Percentiles rank a stretch among this genome's conserved stretches.
These are phyloP conservation scores for Saccharomyces mikatae DNA, from an alignment of 805 yeast genomes.

Conservation along the genomic window DNA sequence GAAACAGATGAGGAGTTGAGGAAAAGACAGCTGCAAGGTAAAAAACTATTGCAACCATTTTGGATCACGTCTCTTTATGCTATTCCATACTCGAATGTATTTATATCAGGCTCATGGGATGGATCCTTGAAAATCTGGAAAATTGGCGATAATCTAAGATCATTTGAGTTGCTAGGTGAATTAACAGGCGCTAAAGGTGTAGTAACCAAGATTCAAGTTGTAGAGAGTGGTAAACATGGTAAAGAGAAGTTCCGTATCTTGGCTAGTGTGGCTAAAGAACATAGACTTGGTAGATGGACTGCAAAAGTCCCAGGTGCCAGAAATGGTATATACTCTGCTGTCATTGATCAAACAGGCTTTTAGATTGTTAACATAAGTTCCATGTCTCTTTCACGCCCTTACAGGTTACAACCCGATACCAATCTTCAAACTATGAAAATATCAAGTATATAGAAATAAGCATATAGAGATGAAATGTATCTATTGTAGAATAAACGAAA, in stretches of 20 bases:
- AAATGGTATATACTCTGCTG: slow-evolving; percentile 59
- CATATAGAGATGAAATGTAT: neutral
- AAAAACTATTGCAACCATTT: slow-evolving; percentile 52
- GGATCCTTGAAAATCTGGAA: slow-evolving; percentile 78
- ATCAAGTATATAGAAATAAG: neutral
- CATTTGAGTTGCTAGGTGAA: slow-evolving; percentile 49
- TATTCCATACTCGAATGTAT: slow-evolving; percentile 75
- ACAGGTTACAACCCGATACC: neutral
- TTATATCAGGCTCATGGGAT: slow-evolving; percentile 82
- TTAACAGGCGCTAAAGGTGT: slow-evolving; percentile 59
- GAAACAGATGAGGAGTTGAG: slow-evolving; percentile 34
- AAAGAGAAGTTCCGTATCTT: slow-evolving; percentile 46
- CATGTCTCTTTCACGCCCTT: neutral
- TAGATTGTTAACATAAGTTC: slow-evolving; percentile 4
- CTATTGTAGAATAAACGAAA: neutral
- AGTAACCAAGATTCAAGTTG: slow-evolving; percentile 53
- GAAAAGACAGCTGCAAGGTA: slow-evolving; percentile 49
- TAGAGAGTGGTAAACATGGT: slow-evolving; percentile 45
- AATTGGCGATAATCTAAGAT: slow-evolving; percentile 54
- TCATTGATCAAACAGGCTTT: slow-evolving; percentile 34
- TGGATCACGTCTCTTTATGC: slow-evolving; percentile 80
- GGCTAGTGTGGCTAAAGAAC: slow-evolving; percentile 76
- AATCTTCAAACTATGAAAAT: neutral
- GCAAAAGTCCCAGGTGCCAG: slow-evolving; percentile 55
- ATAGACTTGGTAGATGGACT: slow-evolving; percentile 82